A percentile compares a stretch with the other conserved stretches of the same genome.
Conservation (phyloP, 2,329 filamentous ascomycete species). For the Amylocarpus encephaloides region DNA sequence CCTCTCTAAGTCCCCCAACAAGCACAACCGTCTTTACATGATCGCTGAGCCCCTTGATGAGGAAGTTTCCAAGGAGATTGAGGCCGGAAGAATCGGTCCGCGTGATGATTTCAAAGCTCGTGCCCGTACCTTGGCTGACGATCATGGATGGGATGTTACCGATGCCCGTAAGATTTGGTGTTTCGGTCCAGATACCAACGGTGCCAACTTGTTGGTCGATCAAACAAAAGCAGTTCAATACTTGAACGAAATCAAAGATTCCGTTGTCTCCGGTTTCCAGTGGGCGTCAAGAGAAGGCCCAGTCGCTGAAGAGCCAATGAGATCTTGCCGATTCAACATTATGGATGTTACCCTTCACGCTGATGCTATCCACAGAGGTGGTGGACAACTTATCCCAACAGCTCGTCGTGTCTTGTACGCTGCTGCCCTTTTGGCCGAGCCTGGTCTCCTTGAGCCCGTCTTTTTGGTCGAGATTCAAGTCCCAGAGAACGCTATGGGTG, state of each 20-base stretch:
- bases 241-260: slow-evolving; percentile 99
- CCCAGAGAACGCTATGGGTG: slow-evolving; percentile 97
- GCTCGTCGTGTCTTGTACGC: slow-evolving; percentile 97
- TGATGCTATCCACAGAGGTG: slow-evolving; percentile 99
- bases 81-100: slow-evolving; percentile 82
- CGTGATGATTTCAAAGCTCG: slow-evolving; percentile 99
- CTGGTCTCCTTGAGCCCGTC: slow-evolving; percentile 90
- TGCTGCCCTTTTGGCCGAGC: slow-evolving; percentile 81
- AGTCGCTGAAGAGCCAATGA: slow-evolving; percentile 97
- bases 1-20: slow-evolving; percentile 99
- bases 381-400: slow-evolving; percentile 97
- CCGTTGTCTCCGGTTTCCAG: slow-evolving; percentile 98
- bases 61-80: slow-evolving; percentile 86
- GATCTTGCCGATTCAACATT: slow-evolving; percentile 95
- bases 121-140: slow-evolving; percentile 92
- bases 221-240: slow-evolving; percentile 99
- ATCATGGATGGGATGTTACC: slow-evolving; percentile 98
- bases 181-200: slow-evolving; percentile 96
- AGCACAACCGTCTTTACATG: slow-evolving; percentile 99
- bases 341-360: slow-evolving; percentile 99
- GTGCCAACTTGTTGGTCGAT: slow-evolving; percentile 97
- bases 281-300: slow-evolving; percentile 98
- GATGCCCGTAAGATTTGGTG: slow-evolving; percentile 99
- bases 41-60: slow-evolving; percentile 84
- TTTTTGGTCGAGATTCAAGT: slow-evolving; percentile 99